Base-by-base conservation (phyloP, 768 basidiomycete genomes). In the Rhodocollybia butyracea region DNA sequence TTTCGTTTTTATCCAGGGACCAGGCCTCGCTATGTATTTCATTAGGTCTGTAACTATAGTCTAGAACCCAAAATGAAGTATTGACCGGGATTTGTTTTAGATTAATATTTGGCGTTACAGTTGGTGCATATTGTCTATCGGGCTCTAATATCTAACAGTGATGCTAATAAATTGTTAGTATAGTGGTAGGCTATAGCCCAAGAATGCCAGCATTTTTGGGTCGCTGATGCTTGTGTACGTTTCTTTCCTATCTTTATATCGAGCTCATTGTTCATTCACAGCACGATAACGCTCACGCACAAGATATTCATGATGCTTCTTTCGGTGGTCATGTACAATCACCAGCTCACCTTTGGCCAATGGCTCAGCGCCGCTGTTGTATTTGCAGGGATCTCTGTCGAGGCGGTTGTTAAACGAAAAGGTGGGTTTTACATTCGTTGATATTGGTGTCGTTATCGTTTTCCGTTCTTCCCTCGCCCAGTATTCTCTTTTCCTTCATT, bases 231-330 rank as follows among this genome's bases (percentile, higher is more conserved):
- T 95, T 30, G 90, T 92, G 91, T 93, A 78, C 56, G 83, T 73
- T n/a, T 29, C 47, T 21, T 10, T 40, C 39, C 43, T 11, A 30
- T 53, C 26, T 22, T 41, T 56, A 45, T 30, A 15, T 3, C 57
- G 17, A 39, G 51, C 11, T 68, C 39, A 40, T 17, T 17, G 5
- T 17, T 13, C n/a, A 15, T 38, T 39, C 34, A 1, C 31, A 93
- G 91, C 42, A 98, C 92, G 34, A 89, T 98, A 62, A 99, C 97
- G 3, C 80, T 99, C 54, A 98, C 97, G 13, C 81, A 97, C 54
- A 98, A 98, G 73, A 76, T 99, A 69, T 94, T 97, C 71, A 98
- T 96, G 8, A 99, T 99, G 95, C 77, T 99, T 15, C 78, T 99
- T 39, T 96, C 93, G 17, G 95, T 99, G 6, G 68, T 95, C 26